Evolutionary conservation across 2,329 filamentous ascomycete species (phyloP).

Genomic region (Pyrenochaeta sp.): DNA sequence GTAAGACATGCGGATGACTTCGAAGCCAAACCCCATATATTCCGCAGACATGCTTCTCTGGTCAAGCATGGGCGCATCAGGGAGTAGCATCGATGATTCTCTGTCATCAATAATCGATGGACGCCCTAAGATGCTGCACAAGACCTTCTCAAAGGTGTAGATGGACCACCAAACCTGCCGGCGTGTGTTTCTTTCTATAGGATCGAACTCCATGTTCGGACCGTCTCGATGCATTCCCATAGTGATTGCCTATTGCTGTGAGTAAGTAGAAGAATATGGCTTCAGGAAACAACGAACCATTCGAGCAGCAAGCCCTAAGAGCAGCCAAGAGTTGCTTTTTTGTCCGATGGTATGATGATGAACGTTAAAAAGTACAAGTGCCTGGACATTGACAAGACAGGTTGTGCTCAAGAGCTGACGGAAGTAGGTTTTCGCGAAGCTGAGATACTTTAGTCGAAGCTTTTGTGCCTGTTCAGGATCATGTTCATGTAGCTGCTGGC

Average conservation of each 20-base stretch:
- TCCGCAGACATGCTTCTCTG: constrained; percentile 24
- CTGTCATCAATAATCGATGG: constrained; percentile 36
- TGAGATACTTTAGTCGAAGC: constrained; percentile 33
- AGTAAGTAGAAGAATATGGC: neutral
- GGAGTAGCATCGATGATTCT: constrained; percentile 31
- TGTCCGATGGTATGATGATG: constrained; percentile 55
- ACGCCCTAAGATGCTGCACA: constrained; percentile 36
- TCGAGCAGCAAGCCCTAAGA: constrained; percentile 53
- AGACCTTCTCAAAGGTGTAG: constrained; percentile 34
- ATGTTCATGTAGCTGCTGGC: constrained; percentile 48
- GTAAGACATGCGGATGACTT: constrained; percentile 28
- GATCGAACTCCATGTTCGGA: constrained; percentile 50
- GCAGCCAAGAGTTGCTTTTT: constrained; percentile 52
- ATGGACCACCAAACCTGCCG: constrained; percentile 39
- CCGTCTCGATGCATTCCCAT: constrained; percentile 56
- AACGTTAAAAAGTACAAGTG: constrained; percentile 53
- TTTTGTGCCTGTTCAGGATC: constrained; percentile 27
- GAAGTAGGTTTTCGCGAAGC: constrained; percentile 44
- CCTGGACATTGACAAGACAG: constrained; percentile 54
- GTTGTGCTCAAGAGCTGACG: constrained; percentile 50
- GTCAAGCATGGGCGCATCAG: constrained; percentile 28
- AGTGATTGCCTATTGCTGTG: constrained; percentile 46
- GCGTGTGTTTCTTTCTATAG: constrained; percentile 35
- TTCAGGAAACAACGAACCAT: constrained; percentile 35
- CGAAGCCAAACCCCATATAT: constrained; percentile 16